Evolutionary conservation across 2,329 filamentous ascomycete genomes (phyloP).

Genomic region (Fragosphaeria purpurea): DNA sequence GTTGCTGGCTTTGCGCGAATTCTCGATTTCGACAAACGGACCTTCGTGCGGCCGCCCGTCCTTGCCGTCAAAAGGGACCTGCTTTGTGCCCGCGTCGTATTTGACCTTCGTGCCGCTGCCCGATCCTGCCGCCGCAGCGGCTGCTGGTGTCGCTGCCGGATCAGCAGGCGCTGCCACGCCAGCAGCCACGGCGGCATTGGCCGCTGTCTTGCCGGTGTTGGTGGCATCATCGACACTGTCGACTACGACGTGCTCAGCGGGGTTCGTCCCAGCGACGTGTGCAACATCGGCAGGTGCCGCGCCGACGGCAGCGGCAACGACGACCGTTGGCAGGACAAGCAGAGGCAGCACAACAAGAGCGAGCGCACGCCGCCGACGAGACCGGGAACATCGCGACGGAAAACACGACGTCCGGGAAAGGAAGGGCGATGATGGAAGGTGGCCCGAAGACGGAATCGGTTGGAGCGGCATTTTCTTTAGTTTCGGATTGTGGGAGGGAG

Average conservation of each 20-base stretch:
- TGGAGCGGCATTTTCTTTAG: constrained; percentile 1
- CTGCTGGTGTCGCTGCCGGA: neutral
- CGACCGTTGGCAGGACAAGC: constrained; percentile 9
- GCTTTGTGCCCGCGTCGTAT: constrained; percentile 44
- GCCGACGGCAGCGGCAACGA: constrained; percentile 2
- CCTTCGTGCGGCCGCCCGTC: constrained; percentile 91
- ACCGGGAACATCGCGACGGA: neutral
- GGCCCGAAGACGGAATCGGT: constrained; percentile 1
- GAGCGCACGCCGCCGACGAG: constrained; percentile 8
- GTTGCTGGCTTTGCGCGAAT: constrained; percentile 22
- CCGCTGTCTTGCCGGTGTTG: neutral
- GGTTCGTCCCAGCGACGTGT: neutral
- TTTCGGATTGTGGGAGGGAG: too few species aligned
- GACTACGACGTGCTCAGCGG: neutral
- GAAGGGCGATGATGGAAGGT: constrained; percentile 4
- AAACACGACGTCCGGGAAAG: neutral
- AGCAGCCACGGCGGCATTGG: neutral
- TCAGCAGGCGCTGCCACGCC: neutral
- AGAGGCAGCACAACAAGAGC: constrained; percentile 10
- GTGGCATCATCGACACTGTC: neutral
- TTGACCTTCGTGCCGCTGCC: constrained; percentile 21
- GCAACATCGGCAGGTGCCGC: neutral
- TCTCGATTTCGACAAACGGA: constrained; percentile 57
- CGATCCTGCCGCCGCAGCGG: neutral
- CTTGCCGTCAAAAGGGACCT: constrained; percentile 82